A percentile compares a stretch with the other conserved stretches of the same genome.
These are phyloP conservation scores for Dispira simplex DNA, from an alignment of 192 early-diverging fungal genomes.

Conservation along the genomic window DNA sequence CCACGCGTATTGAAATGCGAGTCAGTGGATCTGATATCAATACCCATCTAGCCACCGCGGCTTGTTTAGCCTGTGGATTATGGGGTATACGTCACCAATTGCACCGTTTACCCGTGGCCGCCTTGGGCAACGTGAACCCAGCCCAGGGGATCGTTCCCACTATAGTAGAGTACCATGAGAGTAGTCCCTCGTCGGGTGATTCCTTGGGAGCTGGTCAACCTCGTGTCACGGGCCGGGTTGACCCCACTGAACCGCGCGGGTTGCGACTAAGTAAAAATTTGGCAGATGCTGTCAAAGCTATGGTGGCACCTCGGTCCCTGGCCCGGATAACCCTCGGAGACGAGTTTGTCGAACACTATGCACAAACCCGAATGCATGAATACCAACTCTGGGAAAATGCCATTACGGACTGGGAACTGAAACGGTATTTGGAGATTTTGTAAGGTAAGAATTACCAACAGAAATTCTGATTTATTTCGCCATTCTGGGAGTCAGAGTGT, in stretches of 20 bases:
- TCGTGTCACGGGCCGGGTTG: not conserved
- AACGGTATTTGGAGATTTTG: conserved; percentile 45
- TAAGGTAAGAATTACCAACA: conserved; percentile 15
- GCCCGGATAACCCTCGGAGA: conserved; percentile 58
- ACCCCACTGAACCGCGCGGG: not conserved
- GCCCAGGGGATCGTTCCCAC: conserved; percentile 10
- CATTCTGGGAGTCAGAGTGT: too few relatives aligned
- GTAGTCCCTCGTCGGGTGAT: too few relatives aligned
- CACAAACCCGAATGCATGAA: conserved; percentile 53
- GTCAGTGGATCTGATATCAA: conserved; percentile 76
- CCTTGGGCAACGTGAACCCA: conserved; percentile 12
- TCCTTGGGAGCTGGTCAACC: too few relatives aligned
- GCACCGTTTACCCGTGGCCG: conserved; percentile 25
- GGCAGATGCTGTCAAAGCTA: conserved; percentile 42
- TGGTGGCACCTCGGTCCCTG: conserved; percentile 43
- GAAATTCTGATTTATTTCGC: too few relatives aligned
- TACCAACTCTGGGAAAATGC: conserved; percentile 51
- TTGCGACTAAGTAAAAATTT: conserved; percentile 24
- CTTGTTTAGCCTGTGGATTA: conserved; percentile 49
- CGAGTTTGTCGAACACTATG: conserved; percentile 66
- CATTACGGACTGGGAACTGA: conserved; percentile 60
- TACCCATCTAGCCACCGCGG: conserved; percentile 56
- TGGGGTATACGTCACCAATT: conserved; percentile 49
- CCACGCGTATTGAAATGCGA: conserved; percentile 59
- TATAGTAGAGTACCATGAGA: too few relatives aligned